Evolutionary conservation across 176 grass and related monocot genomes (phyloP).

Genomic region (Raddia guianensis): DNA sequence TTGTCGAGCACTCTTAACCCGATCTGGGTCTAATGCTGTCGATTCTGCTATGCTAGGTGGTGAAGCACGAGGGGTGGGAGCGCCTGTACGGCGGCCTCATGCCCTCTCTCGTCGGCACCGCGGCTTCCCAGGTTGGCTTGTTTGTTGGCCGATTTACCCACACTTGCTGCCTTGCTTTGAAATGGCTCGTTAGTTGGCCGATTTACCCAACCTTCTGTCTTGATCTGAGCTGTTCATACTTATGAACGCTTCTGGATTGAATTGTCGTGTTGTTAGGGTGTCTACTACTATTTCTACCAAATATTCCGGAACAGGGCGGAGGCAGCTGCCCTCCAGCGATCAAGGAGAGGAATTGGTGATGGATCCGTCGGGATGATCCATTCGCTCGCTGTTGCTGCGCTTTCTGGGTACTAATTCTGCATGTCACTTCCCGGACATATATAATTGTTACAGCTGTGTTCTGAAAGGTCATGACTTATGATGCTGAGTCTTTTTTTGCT

Average conservation of each 20-base stretch:
- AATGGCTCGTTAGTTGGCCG: not conserved
- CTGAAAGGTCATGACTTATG: not conserved
- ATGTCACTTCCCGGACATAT: not conserved
- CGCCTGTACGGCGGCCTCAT: slow-evolving; percentile 79
- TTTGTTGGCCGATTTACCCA: not conserved
- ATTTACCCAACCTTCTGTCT: not conserved
- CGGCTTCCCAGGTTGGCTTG: slow-evolving; percentile 72
- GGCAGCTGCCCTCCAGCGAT: slow-evolving; percentile 55
- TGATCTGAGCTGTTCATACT: not conserved
- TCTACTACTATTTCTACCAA: slow-evolving; percentile 99
- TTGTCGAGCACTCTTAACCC: slow-evolving; percentile 6
- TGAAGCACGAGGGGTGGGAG: slow-evolving; percentile 89
- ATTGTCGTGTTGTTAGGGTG: slow-evolving; percentile 53
- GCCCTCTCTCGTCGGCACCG: slow-evolving; percentile 86
- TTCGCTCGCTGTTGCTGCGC: slow-evolving; percentile 82
- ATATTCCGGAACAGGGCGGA: slow-evolving; percentile 81
- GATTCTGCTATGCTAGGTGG: slow-evolving; percentile 54
- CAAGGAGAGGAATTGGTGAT: slow-evolving; percentile 70
- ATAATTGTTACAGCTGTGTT: not conserved
- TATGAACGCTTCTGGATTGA: slow-evolving; percentile 14
- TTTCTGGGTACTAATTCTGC: slow-evolving; percentile 65
- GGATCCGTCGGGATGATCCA: slow-evolving; percentile 91
- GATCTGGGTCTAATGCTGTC: slow-evolving; percentile 37
- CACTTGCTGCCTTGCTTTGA: not conserved
- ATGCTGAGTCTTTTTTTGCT: not conserved